Evolutionary conservation across 2,329 filamentous ascomycete genomes (phyloP), one percentile per base, ranked within the genome.

Genomic region (Xylariales sp.): DNA sequence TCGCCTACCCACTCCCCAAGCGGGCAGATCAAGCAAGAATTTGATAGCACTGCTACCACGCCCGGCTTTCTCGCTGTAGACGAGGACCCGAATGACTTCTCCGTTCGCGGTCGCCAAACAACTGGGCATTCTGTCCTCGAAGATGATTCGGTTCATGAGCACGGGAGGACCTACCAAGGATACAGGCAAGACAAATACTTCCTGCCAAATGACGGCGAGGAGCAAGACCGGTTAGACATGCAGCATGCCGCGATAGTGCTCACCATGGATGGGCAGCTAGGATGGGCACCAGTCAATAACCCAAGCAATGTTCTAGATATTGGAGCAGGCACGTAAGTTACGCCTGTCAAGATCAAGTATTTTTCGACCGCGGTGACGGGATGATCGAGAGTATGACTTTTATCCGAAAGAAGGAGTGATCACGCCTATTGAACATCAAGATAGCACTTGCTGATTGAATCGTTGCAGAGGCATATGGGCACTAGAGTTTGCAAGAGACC

Each of bases 101-200:
- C 29, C 8, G 8, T 14, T 9, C 15, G 7, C 9, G 15, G 14
- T 7, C 21, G 10, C 9, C 24, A 40, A 19, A 15, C 29, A 2
- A 42, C 39, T 1, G 39, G 39, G 4, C 19, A 16, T 22, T 34
- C 39, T 4, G 24, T 42, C 11, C 10, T 42, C 19, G 39, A 34
- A 29, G 29, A 11, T 14, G 31, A 20, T 28, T 42, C 39, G 12
- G 20, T 35, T 21, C n/a, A 6, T 11, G 39, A 42, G 21, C 22
- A 34, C 11, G 39, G 31, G 3, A 18, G 31, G 12, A 25, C 29
- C 3, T 42, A 35, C 16, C 39, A 42, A 28, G 32, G 39, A 10
- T 42, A 35, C 12, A n/a, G 21, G n/a, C 11, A 42, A 22, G 39
- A 24, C 20, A 35, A 36, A 11, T 42, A 42, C n/a, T 35, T 42